Percentiles rank a stretch among this genome's conserved stretches.
Conservation (phyloP, 2,329 filamentous ascomycete species). For the Fusarium succisae region DNA sequence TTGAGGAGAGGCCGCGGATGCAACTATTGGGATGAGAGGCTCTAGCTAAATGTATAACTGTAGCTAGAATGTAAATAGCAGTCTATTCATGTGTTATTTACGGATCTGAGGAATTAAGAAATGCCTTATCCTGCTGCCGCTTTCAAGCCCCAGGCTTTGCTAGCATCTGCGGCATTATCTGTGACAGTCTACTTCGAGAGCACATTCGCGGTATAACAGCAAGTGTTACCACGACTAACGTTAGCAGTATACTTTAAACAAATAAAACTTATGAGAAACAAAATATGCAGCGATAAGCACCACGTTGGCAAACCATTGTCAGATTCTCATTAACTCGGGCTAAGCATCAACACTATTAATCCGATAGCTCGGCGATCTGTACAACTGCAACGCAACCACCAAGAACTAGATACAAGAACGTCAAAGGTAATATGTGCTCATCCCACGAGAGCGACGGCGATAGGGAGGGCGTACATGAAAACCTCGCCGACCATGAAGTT, state of each 20-base stretch:
- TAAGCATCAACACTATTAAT: neutral
- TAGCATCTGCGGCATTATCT: neutral
- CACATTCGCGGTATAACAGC: no score
- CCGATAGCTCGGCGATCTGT: neutral
- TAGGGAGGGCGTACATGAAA: neutral
- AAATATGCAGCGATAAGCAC: neutral
- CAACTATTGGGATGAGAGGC: neutral
- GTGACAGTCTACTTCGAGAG: no score
- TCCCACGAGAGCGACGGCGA: neutral
- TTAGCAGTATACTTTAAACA: neutral
- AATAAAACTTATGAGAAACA: fast-evolving
- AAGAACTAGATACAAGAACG: neutral
- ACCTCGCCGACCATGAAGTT: neutral
- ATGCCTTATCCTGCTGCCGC: fast-evolving
- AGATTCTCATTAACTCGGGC: no score
- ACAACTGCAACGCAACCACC: neutral
- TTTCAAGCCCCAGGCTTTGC: neutral
- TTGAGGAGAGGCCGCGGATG: no score
- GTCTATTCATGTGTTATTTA: neutral
- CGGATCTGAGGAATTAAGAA: neutral
- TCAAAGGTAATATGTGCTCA: fast-evolving
- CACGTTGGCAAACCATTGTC: fast-evolving
- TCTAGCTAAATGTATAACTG: neutral
- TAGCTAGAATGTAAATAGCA: neutral
- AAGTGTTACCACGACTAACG: fast-evolving